These are phyloP conservation scores for Peziza echinospora DNA, from an alignment of 495 filamentous ascomycete genomes.

Conservation along the genomic window DNA sequence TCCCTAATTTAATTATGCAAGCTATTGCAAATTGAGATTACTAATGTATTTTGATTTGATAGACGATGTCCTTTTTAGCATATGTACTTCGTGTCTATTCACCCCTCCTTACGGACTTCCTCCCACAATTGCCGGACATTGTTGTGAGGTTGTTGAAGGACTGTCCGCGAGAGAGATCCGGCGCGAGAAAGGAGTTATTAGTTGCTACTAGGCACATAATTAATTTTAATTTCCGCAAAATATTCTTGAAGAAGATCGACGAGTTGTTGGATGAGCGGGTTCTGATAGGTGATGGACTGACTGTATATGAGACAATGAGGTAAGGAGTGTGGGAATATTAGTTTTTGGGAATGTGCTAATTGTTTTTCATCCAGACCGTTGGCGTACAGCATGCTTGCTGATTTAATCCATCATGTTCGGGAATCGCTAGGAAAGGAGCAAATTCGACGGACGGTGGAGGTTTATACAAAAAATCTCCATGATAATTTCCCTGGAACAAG, in stretches of 20 bases:
- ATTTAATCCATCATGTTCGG: conserved; percentile 91
- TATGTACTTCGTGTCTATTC: conserved; percentile 81
- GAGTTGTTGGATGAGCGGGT: conserved; percentile 85
- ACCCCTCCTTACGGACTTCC: conserved; percentile 69
- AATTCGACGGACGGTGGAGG: conserved; percentile 83
- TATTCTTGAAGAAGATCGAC: conserved; percentile 86
- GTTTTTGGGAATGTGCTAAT: background rate
- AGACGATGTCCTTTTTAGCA: conserved; percentile 93
- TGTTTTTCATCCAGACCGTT: conserved; percentile 35
- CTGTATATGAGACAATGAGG: conserved; percentile 83
- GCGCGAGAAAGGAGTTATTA: conserved; percentile 77
- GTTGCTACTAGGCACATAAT: conserved; percentile 97
- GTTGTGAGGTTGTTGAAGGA: conserved; percentile 83
- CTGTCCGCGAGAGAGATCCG: conserved; percentile 81
- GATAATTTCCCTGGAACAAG: conserved; percentile 94
- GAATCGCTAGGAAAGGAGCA: conserved; percentile 64
- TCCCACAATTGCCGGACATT: conserved; percentile 69
- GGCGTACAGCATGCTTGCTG: conserved; percentile 95
- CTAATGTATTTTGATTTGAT: conserved; percentile 1
- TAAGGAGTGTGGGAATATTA: background rate
- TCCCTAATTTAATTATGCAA: too few relatives aligned
- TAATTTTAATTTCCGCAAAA: conserved; percentile 94
- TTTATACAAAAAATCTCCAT: conserved; percentile 89
- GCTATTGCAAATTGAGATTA: background rate
- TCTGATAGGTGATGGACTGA: conserved; percentile 83